Conservation (phyloP, 305 asterid genomes). For the Petunia hybrid region DNA sequence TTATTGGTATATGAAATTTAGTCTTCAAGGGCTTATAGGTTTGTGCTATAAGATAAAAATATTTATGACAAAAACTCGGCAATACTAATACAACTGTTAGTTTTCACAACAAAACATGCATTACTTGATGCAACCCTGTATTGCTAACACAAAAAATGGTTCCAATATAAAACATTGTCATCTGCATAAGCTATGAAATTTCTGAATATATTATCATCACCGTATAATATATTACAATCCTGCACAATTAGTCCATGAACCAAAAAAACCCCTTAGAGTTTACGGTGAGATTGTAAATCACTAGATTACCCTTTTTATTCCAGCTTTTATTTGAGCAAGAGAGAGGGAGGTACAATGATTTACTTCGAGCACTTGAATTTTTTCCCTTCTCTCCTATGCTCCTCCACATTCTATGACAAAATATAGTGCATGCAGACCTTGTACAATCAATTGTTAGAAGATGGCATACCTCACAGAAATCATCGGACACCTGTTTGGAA, state of each 20-base stretch:
- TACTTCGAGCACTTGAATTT: background rate
- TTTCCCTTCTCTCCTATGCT: slow-evolving; percentile 3
- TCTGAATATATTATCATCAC: background rate
- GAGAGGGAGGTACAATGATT: slow-evolving; percentile 1
- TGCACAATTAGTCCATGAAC: background rate
- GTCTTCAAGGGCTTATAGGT: background rate
- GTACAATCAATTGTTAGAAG: slow-evolving; percentile 25
- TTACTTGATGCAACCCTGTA: slow-evolving; percentile 13
- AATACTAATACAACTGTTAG: background rate
- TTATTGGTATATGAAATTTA: background rate
- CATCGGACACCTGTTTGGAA: slow-evolving; percentile 63
- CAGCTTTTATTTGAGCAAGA: background rate
- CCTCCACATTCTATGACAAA: background rate
- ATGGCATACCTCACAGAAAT: slow-evolving; percentile 69
- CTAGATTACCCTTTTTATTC: background rate
- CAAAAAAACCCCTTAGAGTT: background rate
- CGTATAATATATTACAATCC: background rate
- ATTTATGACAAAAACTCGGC: background rate
- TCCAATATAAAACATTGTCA: background rate
- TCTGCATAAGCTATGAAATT: slow-evolving; percentile 22
- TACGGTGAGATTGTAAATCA: background rate
- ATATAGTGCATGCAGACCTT: background rate
- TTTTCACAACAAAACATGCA: background rate
- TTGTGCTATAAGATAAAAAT: background rate
- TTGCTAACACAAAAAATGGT: background rate